A percentile compares a stretch with the other conserved stretches of the same genome.
These are phyloP conservation scores for Cordyceps cateniannulata DNA, from an alignment of 2,329 filamentous ascomycete genomes.

Conservation along the genomic window DNA sequence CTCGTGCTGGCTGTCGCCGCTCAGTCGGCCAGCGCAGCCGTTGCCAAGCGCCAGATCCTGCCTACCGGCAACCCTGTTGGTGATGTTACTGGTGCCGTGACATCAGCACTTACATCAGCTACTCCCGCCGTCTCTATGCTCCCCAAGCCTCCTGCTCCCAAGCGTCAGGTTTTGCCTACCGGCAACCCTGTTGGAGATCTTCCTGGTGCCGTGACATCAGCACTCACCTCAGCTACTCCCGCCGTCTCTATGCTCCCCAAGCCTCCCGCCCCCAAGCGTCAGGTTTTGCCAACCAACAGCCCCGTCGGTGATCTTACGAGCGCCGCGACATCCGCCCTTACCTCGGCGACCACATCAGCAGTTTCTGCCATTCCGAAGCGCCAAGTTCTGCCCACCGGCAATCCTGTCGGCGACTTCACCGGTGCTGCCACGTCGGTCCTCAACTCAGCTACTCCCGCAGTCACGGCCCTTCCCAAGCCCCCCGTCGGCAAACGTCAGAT, in stretches of 20 bases:
- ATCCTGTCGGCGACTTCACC: no score
- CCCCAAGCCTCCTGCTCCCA: neutral
- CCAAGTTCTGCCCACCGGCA: no score
- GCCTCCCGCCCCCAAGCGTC: neutral
- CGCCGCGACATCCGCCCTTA: neutral
- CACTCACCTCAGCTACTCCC: no score
- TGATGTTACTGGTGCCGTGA: neutral
- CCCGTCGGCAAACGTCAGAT: neutral
- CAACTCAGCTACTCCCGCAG: neutral
- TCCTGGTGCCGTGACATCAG: neutral
- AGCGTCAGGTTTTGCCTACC: neutral
- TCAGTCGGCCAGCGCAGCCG: slow-evolving; percentile 1
- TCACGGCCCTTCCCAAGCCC: neutral
- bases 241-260: no score
- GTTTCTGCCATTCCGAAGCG: no score
- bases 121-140: no score
- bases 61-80: neutral
- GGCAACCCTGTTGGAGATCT: neutral
- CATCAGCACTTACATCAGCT: neutral
- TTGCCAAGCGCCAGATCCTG: neutral
- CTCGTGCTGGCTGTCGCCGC: slow-evolving; percentile 3
- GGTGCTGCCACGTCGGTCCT: no score
- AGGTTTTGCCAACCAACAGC: neutral
- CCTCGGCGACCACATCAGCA: no score
- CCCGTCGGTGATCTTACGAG: neutral